Base-by-base conservation (phyloP, 1,284 basidiomycete genomes). In the Trichosporon sp. region DNA sequence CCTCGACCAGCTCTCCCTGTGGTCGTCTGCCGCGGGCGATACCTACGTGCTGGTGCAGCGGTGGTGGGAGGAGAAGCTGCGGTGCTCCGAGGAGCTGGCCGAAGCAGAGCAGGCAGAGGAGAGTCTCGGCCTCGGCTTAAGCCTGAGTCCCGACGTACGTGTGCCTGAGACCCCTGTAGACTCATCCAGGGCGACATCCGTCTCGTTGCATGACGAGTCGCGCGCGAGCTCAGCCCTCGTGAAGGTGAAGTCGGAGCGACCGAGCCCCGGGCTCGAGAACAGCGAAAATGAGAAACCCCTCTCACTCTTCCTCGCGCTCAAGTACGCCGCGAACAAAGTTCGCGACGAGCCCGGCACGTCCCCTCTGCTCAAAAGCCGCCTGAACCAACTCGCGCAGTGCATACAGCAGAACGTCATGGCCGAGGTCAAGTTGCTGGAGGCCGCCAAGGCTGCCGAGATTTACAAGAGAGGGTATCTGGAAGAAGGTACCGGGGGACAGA, bases 401-500 rank as follows among this genome's bases (percentile, higher is more conserved):
- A 61, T 61, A 1, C 59, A 61, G 14, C 59, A 61, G 59, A 61
- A 61, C 59, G 59, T 61, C 14, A 16, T 8, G 5, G 59, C 31
- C 14, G 31, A 61, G 59, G 11, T 8, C 7, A 61, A 37, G 59
- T 14, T 35, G 31, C 59, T 35, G 32, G 31, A 35, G 59, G 59
- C 59, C 4, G 31, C 14, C 2, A 61, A 35, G 59, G 14, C 16
- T 2, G 59, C 56, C 21, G 16, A 26, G 48, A 54, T 59, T 7
- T 61, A 35, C 32, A 26, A 61, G 14, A 14, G 31, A 6, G 59
- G 59, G 6, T 35, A 61, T 6, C 48, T 69, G 4, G 48, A 54
- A 43, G 10, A 21, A 1, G 71, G 71, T 1, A 8, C 10, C 1
- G 65, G 46, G 0, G 71, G 68, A 5, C 71, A 72, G 71, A 56